Base-by-base conservation (phyloP, 768 basidiomycete species). In the Atractiella rhizophila region DNA sequence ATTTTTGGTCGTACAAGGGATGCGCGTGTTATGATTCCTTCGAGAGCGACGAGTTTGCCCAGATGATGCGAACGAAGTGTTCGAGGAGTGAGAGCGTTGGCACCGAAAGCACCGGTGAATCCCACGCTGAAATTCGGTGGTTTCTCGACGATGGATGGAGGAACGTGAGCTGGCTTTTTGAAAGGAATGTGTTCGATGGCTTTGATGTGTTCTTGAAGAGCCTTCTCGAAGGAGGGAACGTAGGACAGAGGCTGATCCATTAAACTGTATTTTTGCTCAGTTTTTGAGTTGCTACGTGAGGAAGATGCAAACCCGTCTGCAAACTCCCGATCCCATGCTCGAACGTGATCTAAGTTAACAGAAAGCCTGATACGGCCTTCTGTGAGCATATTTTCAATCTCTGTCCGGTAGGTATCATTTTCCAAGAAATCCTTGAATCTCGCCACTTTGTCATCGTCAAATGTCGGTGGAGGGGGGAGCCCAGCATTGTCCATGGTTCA, bases 1-100 rank as follows among this genome's bases (percentile, higher is more conserved):
- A 98, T 88, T 63, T 98, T 98, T 13, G 91, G 91, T 25, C 91
- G 76, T 40, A 96, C 88, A 43, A 98, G 73, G 6, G 86, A 94
- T 59, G 63, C 64, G 43, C 91, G 71, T 4, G 88, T 96, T 47
- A 98, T 83, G 56, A 98, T 98, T 28, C 88, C 91, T 63, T 98
- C 91, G 26, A 98, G 59, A 26, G 79, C 85, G 55, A 96, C 80
- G 83, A 96, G 83, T 60, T 76, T 83, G 36, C 83, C 80, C 16
- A 98, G 70, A 58, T 96, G 76, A 46, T 70, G 67, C 24, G 83
- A 77, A 43, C 73, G 70, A 37, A 98, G 68, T 15, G 83, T 83
- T 7, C 91, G 68, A 35, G 91, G 91, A 59, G 77, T 94, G 58
- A 86, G 78, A 59, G 94, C 86, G 59, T 96, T 81, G 60, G 94